Evolutionary conservation across 148 eudicot genomes (phyloP), one percentile per base, ranked within the genome.

Genomic region (Gaultheria prostrata): DNA sequence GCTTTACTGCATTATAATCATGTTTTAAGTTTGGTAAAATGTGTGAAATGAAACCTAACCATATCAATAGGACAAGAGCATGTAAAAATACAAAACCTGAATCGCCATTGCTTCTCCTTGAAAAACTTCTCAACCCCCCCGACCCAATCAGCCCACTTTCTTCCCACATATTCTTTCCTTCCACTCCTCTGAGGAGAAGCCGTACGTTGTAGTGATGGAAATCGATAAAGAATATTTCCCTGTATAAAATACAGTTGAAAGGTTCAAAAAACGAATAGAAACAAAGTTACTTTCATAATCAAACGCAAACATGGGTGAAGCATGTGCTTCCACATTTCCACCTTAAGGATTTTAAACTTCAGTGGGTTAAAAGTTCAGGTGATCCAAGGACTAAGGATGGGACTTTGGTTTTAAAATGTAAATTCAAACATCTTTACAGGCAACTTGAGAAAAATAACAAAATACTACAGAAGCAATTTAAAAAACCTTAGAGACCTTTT

Each of bases 141-240:
- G 75, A 89, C 93, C 89, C 85, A 87, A 59, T 92, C 93, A 85
- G 95, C 85, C 93, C 91, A 91, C 79, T 89, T 87, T 84, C 82
- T 92, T 79, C 97, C 97, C 76, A 91, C 93, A 86, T 90, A 91
- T 86, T 97, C 98, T 92, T 88, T 94, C 88, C 84, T 87, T 59
- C 94, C 94, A 61, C 91, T 86, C 81, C 92, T 85, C 85, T 88
- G 87, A 56, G 91, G 90, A 89, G 95, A 86, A 54, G 98, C 99
- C 65, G 99, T 97, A 81, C 97, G 94, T 86, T 97, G 99, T 79
- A 97, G 91, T 83, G 97, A 93, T 77, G 98, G 97, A 86, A 97
- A 97, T 78, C 90, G 90, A 81, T 97, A 97, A 65, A 97, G 84
- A 76, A 97, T 97, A 89, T 94, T 92, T 85, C 99, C 99, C 99